Percentiles rank a stretch among this genome's conserved stretches.
Evolutionary conservation across 768 basidiomycete species (phyloP).

Genomic region (Collybia nuda): DNA sequence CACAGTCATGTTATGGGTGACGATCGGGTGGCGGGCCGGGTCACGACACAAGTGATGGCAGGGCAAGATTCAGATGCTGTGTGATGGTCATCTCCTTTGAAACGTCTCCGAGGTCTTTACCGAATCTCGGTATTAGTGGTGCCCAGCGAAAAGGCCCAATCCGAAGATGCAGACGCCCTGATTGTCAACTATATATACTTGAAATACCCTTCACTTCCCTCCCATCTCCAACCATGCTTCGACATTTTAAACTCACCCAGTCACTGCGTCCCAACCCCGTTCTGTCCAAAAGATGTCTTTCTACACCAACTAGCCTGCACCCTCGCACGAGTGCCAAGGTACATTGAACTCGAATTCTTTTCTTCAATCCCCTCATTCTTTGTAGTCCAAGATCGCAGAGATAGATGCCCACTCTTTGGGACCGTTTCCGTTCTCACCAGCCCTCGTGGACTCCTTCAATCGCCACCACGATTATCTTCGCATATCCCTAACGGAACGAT

Average conservation of each 20-base stretch:
- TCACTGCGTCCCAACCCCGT: neutral
- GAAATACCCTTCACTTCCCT: too few relatives aligned
- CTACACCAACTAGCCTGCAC: conserved; percentile 9
- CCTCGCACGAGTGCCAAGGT: conserved; percentile 19
- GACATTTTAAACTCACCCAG: neutral
- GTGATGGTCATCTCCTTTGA: too few relatives aligned
- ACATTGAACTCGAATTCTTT: neutral
- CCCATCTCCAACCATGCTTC: neutral
- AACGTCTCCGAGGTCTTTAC: too few relatives aligned
- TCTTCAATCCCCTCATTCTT: neutral
- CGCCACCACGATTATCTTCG: conserved; percentile 85
- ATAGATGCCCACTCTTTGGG: conserved; percentile 40
- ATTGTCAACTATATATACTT: neutral
- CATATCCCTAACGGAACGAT: conserved; percentile 83
- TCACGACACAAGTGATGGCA: too few relatives aligned
- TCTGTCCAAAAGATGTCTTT: conserved; percentile 1
- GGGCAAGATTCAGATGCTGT: too few relatives aligned
- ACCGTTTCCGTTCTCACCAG: conserved; percentile 41
- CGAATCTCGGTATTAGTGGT: too few relatives aligned
- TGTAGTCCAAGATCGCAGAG: conserved; percentile 54
- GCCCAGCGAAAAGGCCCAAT: too few relatives aligned
- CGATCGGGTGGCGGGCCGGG: neutral
- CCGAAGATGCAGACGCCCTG: too few relatives aligned
- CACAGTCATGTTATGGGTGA: conserved; percentile 27
- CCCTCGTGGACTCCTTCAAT: conserved; percentile 64